phyloP scores from a whole-genome alignment of 306 rosid genomes.

The Albizia julibrissin region DNA sequence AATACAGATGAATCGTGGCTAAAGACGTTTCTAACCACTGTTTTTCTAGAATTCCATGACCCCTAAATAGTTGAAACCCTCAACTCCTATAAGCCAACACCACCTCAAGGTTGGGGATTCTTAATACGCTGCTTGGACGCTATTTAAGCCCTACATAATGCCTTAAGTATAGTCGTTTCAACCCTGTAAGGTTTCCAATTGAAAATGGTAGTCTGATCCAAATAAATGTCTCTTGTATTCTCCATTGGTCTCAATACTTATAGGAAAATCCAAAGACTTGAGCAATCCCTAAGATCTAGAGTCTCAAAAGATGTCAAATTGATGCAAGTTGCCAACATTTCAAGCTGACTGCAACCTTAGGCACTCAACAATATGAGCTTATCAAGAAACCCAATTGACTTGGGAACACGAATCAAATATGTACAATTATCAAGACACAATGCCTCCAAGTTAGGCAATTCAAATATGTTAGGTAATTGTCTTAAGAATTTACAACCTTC shows the following conservation, averaged over 20 bases:
- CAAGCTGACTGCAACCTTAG: background rate
- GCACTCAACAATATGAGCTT: conserved; percentile 11
- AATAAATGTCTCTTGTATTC: background rate
- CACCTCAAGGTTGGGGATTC: background rate
- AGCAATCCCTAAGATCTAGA: background rate
- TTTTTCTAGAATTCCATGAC: too few species aligned
- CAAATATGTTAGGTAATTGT: background rate
- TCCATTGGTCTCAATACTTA: background rate
- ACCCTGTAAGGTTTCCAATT: conserved; percentile 15
- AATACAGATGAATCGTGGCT: too few species aligned
- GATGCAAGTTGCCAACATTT: background rate
- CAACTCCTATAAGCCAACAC: too few species aligned
- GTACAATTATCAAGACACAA: background rate
- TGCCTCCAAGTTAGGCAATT: background rate
- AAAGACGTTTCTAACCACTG: too few species aligned
- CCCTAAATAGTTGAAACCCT: too few species aligned
- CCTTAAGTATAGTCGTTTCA: background rate
- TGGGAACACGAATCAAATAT: background rate
- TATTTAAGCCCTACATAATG: background rate
- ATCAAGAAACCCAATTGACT: background rate
- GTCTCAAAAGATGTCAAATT: conserved; percentile 9
- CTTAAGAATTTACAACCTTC: background rate
- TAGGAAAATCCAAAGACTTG: conserved; percentile 23
- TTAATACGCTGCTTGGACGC: background rate
- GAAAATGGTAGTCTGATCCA: conserved; percentile 1